Evolutionary conservation across 306 rosid genomes (phyloP).

Genomic region (Glycine tomentella): DNA sequence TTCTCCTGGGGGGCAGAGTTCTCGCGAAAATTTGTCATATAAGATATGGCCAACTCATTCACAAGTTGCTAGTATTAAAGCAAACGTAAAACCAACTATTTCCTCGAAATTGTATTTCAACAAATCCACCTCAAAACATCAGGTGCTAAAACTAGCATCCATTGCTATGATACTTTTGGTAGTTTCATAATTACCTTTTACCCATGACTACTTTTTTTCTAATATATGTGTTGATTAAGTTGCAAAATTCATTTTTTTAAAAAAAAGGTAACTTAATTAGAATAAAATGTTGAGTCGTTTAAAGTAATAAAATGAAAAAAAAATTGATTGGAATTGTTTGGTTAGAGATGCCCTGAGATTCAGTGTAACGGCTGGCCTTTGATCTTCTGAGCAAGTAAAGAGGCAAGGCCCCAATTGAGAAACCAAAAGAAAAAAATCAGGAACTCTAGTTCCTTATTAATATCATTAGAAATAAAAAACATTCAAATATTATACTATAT

Average conservation of each 20-base stretch:
- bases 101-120: background rate
- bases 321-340: background rate
- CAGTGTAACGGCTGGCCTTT: background rate
- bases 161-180: background rate
- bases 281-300: background rate
- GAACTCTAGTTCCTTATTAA: background rate
- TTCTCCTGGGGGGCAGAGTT: too few relatives aligned
- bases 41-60: too few relatives aligned
- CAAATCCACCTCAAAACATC: background rate
- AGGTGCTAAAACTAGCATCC: background rate
- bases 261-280: background rate
- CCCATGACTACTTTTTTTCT: too few relatives aligned
- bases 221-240: background rate
- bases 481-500: background rate
- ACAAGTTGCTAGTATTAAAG: too few relatives aligned
- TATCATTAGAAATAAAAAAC: background rate
- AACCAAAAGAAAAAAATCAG: background rate
- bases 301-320: background rate
- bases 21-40: too few relatives aligned
- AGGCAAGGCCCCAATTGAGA: background rate
- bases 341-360: background rate
- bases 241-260: background rate
- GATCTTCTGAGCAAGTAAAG: background rate
- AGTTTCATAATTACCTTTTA: background rate
- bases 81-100: too few relatives aligned